Conservation (phyloP, 345 rosid species). For the Acer campestre region DNA sequence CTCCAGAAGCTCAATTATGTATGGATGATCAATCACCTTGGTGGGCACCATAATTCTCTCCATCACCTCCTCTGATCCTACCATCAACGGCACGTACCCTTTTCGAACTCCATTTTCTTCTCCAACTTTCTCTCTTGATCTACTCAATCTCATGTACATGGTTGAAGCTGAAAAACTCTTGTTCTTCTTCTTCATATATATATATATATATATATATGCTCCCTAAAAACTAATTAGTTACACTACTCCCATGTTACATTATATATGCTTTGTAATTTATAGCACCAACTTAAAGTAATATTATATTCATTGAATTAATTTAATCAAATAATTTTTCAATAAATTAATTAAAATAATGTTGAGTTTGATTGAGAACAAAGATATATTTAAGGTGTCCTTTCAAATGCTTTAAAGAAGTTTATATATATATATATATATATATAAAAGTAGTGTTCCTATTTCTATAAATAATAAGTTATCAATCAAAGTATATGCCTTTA, state of each 20-base stretch:
- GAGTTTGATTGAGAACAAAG: background rate
- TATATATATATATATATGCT: too few species aligned
- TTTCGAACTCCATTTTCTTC: conserved; percentile 18
- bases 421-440: too few species aligned
- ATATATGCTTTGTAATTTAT: background rate
- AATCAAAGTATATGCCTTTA: conserved; percentile 3
- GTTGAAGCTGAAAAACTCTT: background rate
- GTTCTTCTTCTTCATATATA: background rate
- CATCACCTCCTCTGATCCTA: conserved; percentile 22
- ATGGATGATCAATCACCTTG: conserved; percentile 33
- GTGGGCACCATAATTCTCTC: conserved; percentile 32
- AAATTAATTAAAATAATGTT: conserved; percentile 16
- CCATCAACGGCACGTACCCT: conserved; percentile 37
- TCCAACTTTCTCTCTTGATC: background rate
- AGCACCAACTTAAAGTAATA: background rate
- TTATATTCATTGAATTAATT: background rate
- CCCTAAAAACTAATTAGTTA: background rate
- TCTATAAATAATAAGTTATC: background rate
- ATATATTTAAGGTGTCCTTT: background rate
- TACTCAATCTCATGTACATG: conserved; percentile 5
- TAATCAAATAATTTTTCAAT: background rate
- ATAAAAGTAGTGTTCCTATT: background rate
- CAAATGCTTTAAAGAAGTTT: too few species aligned
- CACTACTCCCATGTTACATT: background rate
- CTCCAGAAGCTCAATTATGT: conserved; percentile 26